Conservation (phyloP, 176 grass and related monocot genomes). For the Oryza rufipogon region DNA sequence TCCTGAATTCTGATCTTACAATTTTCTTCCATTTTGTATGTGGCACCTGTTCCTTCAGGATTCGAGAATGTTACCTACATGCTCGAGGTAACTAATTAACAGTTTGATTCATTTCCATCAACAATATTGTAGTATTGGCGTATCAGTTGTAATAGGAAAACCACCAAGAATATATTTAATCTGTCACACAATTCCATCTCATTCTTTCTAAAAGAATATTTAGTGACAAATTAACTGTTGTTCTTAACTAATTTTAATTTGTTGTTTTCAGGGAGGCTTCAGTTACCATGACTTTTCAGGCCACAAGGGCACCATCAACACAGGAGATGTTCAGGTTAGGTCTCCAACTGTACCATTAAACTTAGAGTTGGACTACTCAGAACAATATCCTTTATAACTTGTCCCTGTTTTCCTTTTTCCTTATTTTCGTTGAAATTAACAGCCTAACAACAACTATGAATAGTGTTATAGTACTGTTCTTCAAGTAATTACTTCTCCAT, state of each 20-base stretch:
- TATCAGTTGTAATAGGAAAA: background rate
- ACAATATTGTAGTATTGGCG: background rate
- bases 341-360: conserved; percentile 2
- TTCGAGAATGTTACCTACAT: conserved; percentile 85
- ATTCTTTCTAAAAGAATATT: background rate
- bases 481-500: no score
- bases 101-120: background rate
- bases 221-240: background rate
- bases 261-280: conserved; percentile 58
- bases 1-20: background rate
- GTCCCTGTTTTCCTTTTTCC: background rate
- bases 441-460: background rate
- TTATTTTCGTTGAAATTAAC: background rate
- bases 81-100: conserved; percentile 61
- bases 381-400: background rate
- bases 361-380: background rate
- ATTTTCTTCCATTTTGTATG: background rate
- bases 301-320: conserved; percentile 77
- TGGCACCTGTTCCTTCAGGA: conserved; percentile 33
- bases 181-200: background rate
- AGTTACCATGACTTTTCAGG: conserved; percentile 87
- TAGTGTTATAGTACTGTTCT: background rate
- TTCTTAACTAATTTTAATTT: background rate
- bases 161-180: background rate
- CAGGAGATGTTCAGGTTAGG: conserved; percentile 92